Percentiles rank a stretch among this genome's conserved stretches.
Evolutionary conservation across 164 flowering plant species (phyloP).

Genomic region (Umbilicus rupestris): DNA sequence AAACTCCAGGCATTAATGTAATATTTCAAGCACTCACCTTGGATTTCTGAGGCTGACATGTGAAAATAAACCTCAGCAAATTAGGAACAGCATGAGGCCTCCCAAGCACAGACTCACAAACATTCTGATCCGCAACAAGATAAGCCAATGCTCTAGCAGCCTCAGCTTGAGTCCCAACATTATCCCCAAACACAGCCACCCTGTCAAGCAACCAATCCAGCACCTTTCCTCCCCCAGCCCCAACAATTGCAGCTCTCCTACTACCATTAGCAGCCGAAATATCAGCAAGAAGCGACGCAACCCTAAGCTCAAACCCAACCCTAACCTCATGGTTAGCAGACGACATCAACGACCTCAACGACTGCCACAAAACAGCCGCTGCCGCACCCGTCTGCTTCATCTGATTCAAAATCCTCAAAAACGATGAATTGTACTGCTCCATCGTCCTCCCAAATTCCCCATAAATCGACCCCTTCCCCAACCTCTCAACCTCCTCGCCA

Average conservation of each 20-base stretch:
- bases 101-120: slow-evolving; percentile 54
- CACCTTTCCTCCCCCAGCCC: slow-evolving; percentile 88
- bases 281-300: slow-evolving; percentile 84
- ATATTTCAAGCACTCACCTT: slow-evolving; percentile 30
- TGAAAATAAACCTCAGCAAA: slow-evolving; percentile 72
- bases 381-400: slow-evolving; percentile 72
- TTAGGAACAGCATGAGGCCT: slow-evolving; percentile 80
- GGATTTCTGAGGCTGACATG: slow-evolving; percentile 59
- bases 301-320: slow-evolving; percentile 76
- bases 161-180: slow-evolving; percentile 67
- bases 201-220: slow-evolving; percentile 90
- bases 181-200: slow-evolving; percentile 40
- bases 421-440: neutral
- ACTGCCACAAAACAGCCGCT: slow-evolving; percentile 75
- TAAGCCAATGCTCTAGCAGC: slow-evolving; percentile 87
- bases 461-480: neutral
- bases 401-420: slow-evolving; percentile 29
- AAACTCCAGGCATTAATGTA: neutral
- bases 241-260: slow-evolving; percentile 70
- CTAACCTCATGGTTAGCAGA: slow-evolving; percentile 84
- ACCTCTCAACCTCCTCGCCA: neutral
- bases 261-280: slow-evolving; percentile 66
- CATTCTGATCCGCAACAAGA: slow-evolving; percentile 69
- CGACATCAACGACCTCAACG: slow-evolving; percentile 69
- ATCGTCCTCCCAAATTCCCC: neutral